Base-by-base conservation (phyloP, 495 filamentous ascomycete species). In the Aspergillus asperescens region DNA sequence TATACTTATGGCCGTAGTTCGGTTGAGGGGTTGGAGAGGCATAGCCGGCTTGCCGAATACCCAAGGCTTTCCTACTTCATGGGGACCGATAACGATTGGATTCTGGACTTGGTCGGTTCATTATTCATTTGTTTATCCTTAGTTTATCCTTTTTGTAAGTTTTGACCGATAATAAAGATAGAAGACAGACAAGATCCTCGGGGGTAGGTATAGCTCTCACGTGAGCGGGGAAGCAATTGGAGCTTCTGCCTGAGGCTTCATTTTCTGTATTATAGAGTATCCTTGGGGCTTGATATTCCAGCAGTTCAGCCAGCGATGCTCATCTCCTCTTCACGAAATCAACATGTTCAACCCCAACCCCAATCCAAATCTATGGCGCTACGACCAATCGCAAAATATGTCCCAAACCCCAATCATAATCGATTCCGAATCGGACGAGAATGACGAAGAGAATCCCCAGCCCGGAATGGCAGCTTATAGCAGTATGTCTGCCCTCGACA, bases 171-270 rank as follows among this genome's bases (percentile, higher is more conserved):
- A n/a, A n/a, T n/a, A n/a, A n/a, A n/a, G n/a, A n/a, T n/a, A n/a
- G n/a, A n/a, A n/a, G n/a, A n/a, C n/a, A n/a, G n/a, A n/a, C n/a
- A n/a, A n/a, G n/a, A n/a, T n/a, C n/a, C n/a, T n/a, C n/a, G n/a
- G n/a, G n/a, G n/a, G n/a, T n/a, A n/a, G n/a, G n/a, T 23, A 32
- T 48, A 48, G 31, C 45, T 48, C 4, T 31, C 46, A 38, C 34
- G 46, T 37, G 24, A 39, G 32, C 32, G 46, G 46, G 46, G 37
- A 39, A 49, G 46, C n/a, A n/a, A n/a, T 34, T 25, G 12, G 22
- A 18, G n/a, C 7, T 42, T 28, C 41, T 24, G 44, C 29, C 29
- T 48, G 15, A 25, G 23, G 40, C 22, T 6, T 18, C n/a, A n/a
- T n/a, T n/a, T n/a, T n/a, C n/a, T n/a, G n/a, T n/a, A n/a, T n/a